Conservation (phyloP, 768 basidiomycete genomes). For the Naganishia onofrii region DNA sequence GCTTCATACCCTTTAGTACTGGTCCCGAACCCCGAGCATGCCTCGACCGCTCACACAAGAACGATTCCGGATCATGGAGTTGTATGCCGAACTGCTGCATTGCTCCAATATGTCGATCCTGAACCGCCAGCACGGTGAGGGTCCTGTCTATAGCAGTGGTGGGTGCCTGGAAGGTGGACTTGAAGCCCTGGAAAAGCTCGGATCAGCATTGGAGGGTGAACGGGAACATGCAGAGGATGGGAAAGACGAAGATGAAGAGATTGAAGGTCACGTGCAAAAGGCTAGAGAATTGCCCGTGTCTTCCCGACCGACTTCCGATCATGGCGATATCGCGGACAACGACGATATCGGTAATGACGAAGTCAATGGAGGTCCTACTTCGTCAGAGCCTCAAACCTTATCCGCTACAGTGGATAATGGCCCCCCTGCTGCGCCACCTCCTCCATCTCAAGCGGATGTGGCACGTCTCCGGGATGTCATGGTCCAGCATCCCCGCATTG, state of each 20-base stretch:
- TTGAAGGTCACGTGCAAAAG: conserved; percentile 50
- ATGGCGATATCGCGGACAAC: conserved; percentile 2
- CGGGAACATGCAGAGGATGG: conserved; percentile 56
- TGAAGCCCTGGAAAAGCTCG: conserved; percentile 76
- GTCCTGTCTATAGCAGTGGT: conserved; percentile 71
- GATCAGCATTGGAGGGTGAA: conserved; percentile 69
- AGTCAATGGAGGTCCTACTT: neutral
- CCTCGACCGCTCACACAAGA: conserved; percentile 85
- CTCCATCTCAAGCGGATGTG: conserved; percentile 42
- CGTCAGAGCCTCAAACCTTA: neutral
- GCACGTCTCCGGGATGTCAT: conserved; percentile 42
- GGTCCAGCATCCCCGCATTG: conserved; percentile 34
- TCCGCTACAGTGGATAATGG: neutral
- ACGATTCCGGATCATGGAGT: conserved; percentile 90
- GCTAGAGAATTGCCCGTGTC: conserved; percentile 25
- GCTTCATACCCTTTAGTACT: conserved; percentile 28
- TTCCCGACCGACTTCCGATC: neutral
- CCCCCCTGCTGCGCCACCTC: conserved; percentile 35
- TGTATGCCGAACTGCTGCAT: conserved; percentile 93
- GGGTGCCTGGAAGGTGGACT: conserved; percentile 87
- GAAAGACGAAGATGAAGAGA: conserved; percentile 69
- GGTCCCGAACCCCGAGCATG: conserved; percentile 54
- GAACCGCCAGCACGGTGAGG: conserved; percentile 71
- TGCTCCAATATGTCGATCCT: conserved; percentile 97
- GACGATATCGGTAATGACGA: neutral